phyloP scores from a whole-genome alignment of 2,329 filamentous ascomycete species.

The Talaromyces sp. region DNA sequence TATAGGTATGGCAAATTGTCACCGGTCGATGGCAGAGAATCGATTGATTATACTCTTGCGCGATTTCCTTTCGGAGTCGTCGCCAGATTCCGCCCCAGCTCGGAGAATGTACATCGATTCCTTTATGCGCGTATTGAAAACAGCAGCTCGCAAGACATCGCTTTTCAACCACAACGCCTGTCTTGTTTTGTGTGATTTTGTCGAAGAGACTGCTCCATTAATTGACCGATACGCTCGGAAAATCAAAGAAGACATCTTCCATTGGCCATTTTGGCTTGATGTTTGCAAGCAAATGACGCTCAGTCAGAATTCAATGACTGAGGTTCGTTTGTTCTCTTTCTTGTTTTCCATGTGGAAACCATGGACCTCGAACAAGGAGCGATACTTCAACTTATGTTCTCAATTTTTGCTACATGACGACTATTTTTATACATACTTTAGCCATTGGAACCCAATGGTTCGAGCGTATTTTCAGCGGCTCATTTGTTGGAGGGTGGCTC shows the following conservation, averaged over 20 bases:
- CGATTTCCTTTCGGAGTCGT: slow-evolving; percentile 68
- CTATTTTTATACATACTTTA: slow-evolving; percentile 78
- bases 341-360: slow-evolving; percentile 77
- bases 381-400: slow-evolving; percentile 68
- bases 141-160: slow-evolving; percentile 70
- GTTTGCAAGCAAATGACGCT: slow-evolving; percentile 75
- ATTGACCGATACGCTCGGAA: slow-evolving; percentile 59
- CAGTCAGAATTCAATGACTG: slow-evolving; percentile 84
- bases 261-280: slow-evolving; percentile 79
- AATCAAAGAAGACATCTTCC: slow-evolving; percentile 39
- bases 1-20: slow-evolving; percentile 65
- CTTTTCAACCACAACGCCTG: slow-evolving; percentile 79
- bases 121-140: slow-evolving; percentile 70
- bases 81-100: slow-evolving; percentile 51
- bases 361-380: slow-evolving; percentile 60
- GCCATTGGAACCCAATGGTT: slow-evolving; percentile 95
- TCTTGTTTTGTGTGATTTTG: slow-evolving; percentile 85
- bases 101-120: slow-evolving; percentile 72
- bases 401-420: slow-evolving; percentile 72
- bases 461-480: slow-evolving; percentile 88
- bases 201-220: slow-evolving; percentile 75
- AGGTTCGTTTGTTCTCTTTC: slow-evolving; percentile 79
- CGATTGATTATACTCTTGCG: slow-evolving; percentile 76
- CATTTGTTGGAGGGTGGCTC: slow-evolving; percentile 82
- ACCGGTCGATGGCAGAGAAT: slow-evolving; percentile 84